phyloP scores from a whole-genome alignment of 2,329 filamentous ascomycete species.

The Fusarium cyanostomum region DNA sequence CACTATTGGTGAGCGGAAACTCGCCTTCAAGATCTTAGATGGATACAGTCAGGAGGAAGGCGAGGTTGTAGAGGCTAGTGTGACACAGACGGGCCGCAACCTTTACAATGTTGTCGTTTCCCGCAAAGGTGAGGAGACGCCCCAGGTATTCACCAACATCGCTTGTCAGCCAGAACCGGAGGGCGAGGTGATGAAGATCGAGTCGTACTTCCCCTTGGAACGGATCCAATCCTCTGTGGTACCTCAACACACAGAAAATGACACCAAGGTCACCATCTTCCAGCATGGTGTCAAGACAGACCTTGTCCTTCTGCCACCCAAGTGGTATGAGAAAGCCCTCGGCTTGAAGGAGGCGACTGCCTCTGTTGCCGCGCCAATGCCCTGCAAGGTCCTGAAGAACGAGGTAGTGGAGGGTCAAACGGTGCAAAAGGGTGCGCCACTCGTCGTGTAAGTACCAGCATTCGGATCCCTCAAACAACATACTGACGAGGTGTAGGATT shows the following conservation, averaged over 20 bases:
- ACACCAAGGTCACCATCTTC: constrained; percentile 78
- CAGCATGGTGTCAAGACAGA: constrained; percentile 71
- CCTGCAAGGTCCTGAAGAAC: constrained; percentile 92
- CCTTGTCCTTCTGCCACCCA: constrained; percentile 67
- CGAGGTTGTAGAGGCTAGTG: constrained; percentile 64
- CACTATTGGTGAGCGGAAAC: constrained; percentile 55
- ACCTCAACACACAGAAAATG: constrained; percentile 60
- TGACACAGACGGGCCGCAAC: constrained; percentile 59
- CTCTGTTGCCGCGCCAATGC: constrained; percentile 93
- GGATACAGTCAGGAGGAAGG: constrained; percentile 70
- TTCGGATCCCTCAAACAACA: constrained; percentile 41
- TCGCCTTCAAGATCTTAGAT: constrained; percentile 67
- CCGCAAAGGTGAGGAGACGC: constrained; percentile 52
- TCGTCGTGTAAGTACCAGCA: constrained; percentile 75
- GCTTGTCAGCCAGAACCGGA: constrained; percentile 51
- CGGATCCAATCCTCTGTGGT: constrained; percentile 84
- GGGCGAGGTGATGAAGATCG: constrained; percentile 45
- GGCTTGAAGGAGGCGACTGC: constrained; percentile 83
- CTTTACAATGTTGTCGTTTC: constrained; percentile 58
- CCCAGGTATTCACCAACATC: constrained; percentile 57
- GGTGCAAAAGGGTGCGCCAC: constrained; percentile 84
- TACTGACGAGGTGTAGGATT: constrained; percentile 61
- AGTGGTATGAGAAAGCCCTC: constrained; percentile 88
- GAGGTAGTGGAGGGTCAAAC: constrained; percentile 83
- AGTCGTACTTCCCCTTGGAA: constrained; percentile 79